Base-by-base conservation (phyloP, 352 stramenopile genomes). In the Halophytophthora polymorphica region DNA sequence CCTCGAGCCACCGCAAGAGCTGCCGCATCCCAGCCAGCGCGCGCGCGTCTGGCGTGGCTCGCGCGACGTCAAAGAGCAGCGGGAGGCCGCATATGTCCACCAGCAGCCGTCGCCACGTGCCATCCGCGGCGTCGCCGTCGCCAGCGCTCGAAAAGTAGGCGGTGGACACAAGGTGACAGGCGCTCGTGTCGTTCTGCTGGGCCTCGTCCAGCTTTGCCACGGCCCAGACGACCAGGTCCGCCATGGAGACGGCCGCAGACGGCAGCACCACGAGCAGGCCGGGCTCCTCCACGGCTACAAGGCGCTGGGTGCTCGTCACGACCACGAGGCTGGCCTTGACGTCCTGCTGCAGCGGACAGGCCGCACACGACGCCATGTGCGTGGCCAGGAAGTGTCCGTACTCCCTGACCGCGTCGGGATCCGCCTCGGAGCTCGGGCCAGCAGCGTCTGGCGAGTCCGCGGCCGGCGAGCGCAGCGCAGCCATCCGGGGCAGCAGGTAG, bases 401-500 rank as follows among this genome's bases (percentile, higher is more conserved):
- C 34, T 70, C 54, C 21, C 64, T 56, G 33, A 66, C 40, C 14
- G 23, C 34, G 6, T 36, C 17, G 28, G 41, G 3, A 42, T 71
- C 39, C 17, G 31, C 4, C 2, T 54, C 18, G 12, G 43, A 48
- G 1, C 50, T 28, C 1, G 13, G 8, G 13, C n/a, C 45, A 14
- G 3, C 34, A 17, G 18, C 17, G 21, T 21, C 53, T 35, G 7
- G 29, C 13, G 25, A 31, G 25, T 35, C 17, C 1, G 48, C 44
- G 13, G 18, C 19, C 17, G 52, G 15, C 6, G 31, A 50, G 14
- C 53, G 45, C 17, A 68, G 33, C 13, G 31, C 23, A 8, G 57
- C 28, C 47, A 89, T 68, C 42, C 71, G 64, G 0, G 79, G 77
- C 0, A 90, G 28, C 4, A 93, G 64, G 39, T 90, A 67, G 39